Base-by-base conservation (phyloP, 1,139 yeast species). In the Blastobotrys indianensis region DNA sequence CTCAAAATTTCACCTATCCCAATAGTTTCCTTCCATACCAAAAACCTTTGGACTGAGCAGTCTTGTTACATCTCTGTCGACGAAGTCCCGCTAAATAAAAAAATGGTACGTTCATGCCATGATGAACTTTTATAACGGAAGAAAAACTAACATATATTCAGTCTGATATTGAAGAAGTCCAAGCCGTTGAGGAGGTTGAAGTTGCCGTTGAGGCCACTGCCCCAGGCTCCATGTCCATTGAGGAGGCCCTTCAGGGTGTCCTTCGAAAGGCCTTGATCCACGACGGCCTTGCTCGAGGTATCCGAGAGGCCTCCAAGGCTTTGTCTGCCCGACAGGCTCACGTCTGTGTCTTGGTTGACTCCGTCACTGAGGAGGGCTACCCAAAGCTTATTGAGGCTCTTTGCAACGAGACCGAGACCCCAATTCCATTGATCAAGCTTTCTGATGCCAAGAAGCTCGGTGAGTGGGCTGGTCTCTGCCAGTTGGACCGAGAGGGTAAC, bases 381-480 rank as follows among this genome's bases (percentile, higher is more conserved):
- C 79, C 86, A 73, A 88, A 90, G 79, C 86, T 92, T 73, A 92
- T 94, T 67, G 98, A 94, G 85, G 97, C 97, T 77, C 84, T 92
- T 70, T 90, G 97, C 79, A 87, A 88, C 80, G 96, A 87, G 76
- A 87, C 94, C 70, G 95, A 87, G 72, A 82, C 83, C 76, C 87
- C 87, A 79, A 87, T 92, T 65, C 97, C 98, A 68, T 82, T 92
- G 75, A 85, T 94, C 83, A 92, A 92, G 85, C 97, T 92, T 65
- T 87, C 97, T 65, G 98, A 94, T 73, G 96, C 97, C 72, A 92
- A 92, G 85, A 87, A 87, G 80, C 85, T 92, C 72, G 99, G 99
- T 82, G 97, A 92, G 81, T 92, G 98, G 99, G 98, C 97, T 69
- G 99, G 99, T 83, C 82, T 92, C 66, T 94, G 97, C 80, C 92